phyloP scores from a whole-genome alignment of 1,284 basidiomycete species.

The Cutaneotrichosporon spelunceum region DNA sequence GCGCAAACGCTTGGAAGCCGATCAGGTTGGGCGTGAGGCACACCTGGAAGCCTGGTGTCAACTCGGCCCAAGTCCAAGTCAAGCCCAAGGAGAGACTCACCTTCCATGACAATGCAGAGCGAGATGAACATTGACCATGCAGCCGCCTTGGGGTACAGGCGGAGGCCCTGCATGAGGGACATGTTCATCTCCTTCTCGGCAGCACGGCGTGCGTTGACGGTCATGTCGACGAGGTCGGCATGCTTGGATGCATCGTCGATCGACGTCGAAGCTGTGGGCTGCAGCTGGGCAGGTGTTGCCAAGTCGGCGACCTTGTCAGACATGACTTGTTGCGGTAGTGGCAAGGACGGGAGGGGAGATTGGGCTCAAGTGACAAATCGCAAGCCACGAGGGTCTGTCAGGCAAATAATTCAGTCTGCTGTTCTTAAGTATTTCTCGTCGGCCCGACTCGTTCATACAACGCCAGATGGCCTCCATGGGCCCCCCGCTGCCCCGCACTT shows the following conservation, averaged over 20 bases:
- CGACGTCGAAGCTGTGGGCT: neutral
- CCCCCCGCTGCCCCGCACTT: neutral
- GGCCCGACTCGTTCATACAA: neutral
- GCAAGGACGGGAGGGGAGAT: neutral
- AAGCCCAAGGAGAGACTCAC: no score
- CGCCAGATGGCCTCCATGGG: neutral
- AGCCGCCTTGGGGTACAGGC: constrained; percentile 54
- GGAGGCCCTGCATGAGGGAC: constrained; percentile 44
- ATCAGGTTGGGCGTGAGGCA: constrained; percentile 47
- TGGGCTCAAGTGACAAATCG: neutral
- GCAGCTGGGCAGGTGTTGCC: no score
- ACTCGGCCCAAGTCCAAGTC: neutral
- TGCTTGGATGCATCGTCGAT: neutral
- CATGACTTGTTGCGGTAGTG: neutral
- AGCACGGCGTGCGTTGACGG: constrained; percentile 14
- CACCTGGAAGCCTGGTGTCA: constrained; percentile 38
- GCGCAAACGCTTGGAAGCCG: constrained; percentile 47
- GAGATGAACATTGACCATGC: constrained; percentile 53
- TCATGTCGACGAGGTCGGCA: constrained; percentile 12
- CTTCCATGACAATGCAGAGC: constrained; percentile 55
- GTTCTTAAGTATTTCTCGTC: neutral
- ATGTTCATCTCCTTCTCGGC: constrained; percentile 50
- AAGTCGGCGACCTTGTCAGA: neutral
- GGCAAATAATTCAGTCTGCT: neutral
- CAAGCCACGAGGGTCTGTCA: neutral